phyloP scores from a whole-genome alignment of 108 stramenopile species.

The Fistulifera solaris region DNA sequence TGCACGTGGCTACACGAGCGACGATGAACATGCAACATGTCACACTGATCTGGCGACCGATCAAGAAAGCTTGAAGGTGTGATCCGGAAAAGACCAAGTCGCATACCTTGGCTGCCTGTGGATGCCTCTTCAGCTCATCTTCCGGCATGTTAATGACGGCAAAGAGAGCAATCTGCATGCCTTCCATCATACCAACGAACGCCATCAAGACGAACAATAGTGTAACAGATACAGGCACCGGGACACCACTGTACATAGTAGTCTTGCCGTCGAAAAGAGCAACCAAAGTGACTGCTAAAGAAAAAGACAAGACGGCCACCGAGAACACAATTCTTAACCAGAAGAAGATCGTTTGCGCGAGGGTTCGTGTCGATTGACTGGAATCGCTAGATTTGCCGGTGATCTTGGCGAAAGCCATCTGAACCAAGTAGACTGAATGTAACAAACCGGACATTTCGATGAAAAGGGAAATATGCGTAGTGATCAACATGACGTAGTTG shows the following conservation, averaged over 20 bases:
- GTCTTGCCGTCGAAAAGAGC: conserved; percentile 34
- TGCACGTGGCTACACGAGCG: conserved; percentile 34
- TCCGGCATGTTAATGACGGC: conserved; percentile 40
- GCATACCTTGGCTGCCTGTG: conserved; percentile 20
- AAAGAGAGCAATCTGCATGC: conserved; percentile 56
- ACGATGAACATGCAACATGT: conserved; percentile 44
- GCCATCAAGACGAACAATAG: conserved; percentile 30
- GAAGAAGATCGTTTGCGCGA: conserved; percentile 26
- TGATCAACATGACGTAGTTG: conserved; percentile 39
- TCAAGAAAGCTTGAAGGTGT: conserved; percentile 36
- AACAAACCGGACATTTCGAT: conserved; percentile 56
- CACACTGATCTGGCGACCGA: conserved; percentile 46
- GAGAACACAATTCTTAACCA: conserved; percentile 44
- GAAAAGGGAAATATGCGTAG: conserved; percentile 34
- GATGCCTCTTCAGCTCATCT: conserved; percentile 15
- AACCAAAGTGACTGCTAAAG: conserved; percentile 38
- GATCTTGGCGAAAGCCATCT: conserved; percentile 20
- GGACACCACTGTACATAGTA: conserved; percentile 29
- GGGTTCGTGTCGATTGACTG: background rate
- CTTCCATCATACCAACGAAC: conserved; percentile 49
- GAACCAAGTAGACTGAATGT: conserved; percentile 52
- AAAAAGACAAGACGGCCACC: conserved; percentile 27
- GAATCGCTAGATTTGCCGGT: conserved; percentile 6
- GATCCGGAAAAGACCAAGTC: conserved; percentile 24
- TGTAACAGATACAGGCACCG: conserved; percentile 20